Conservation (phyloP, 116 monocot species). For the Trichopus zeylanicus region DNA sequence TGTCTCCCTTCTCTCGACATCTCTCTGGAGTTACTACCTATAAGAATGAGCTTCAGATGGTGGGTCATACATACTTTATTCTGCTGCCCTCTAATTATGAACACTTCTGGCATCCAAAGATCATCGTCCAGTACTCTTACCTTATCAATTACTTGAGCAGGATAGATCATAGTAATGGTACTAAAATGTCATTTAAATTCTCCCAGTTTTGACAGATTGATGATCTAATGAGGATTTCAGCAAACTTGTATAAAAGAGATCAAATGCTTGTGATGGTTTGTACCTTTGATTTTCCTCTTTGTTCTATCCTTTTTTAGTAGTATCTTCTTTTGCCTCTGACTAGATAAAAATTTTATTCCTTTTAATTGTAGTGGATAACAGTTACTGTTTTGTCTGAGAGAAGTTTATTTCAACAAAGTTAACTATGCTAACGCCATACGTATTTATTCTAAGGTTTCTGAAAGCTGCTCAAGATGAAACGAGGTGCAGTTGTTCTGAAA, state of each 20-base stretch:
- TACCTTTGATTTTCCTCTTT: no score
- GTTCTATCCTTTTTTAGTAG: not conserved
- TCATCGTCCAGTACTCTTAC: conserved; percentile 7
- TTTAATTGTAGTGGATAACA: not conserved
- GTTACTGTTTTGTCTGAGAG: conserved; percentile 39
- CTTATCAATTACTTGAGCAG: not conserved
- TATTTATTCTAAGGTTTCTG: conserved; percentile 69
- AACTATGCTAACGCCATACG: conserved; percentile 53
- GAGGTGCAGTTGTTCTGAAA: conserved; percentile 22
- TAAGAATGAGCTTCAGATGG: conserved; percentile 48
- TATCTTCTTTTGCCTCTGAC: not conserved
- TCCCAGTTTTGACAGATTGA: conserved; percentile 22
- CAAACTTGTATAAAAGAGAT: conserved; percentile 22
- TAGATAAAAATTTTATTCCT: no score
- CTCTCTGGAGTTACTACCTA: conserved; percentile 31
- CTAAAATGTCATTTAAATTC: not conserved
- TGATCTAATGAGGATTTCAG: conserved; percentile 50
- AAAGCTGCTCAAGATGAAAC: conserved; percentile 47
- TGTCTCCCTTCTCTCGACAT: no score
- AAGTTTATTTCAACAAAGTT: conserved; percentile 31
- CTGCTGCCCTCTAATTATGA: conserved; percentile 76
- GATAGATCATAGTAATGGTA: not conserved
- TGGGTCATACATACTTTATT: conserved; percentile 51
- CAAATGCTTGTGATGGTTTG: conserved; percentile 66
- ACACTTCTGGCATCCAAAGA: conserved; percentile 63